Evolutionary conservation across 257 asterid species (phyloP).

Genomic region (Gentiana dahurica): DNA sequence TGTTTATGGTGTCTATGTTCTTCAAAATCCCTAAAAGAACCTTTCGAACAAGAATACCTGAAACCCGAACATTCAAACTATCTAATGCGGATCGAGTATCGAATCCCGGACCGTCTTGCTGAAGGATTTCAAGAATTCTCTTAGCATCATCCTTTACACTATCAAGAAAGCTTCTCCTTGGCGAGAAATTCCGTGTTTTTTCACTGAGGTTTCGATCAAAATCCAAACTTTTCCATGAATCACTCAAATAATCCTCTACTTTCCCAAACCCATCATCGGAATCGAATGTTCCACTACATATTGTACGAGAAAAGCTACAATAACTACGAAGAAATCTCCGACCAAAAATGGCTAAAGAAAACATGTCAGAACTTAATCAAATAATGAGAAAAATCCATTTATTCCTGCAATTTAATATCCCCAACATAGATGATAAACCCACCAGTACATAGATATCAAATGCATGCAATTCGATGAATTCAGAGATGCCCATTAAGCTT

Average conservation of each 20-base stretch:
- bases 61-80: constrained; percentile 43
- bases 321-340: neutral
- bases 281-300: constrained; percentile 3
- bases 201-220: constrained; percentile 27
- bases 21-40: constrained; percentile 68
- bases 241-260: constrained; percentile 57
- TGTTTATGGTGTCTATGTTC: constrained; percentile 39
- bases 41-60: constrained; percentile 82
- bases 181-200: constrained; percentile 16
- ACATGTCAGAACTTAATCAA: constrained; percentile 4
- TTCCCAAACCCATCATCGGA: constrained; percentile 49
- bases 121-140: constrained; percentile 62
- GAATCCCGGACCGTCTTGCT: constrained; percentile 67
- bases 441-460: neutral
- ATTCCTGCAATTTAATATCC: neutral
- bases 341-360: constrained; percentile 1
- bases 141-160: constrained; percentile 42
- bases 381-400: neutral
- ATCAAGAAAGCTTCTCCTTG: constrained; percentile 32
- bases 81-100: constrained; percentile 50
- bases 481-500: too few species aligned
- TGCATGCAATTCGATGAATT: neutral
- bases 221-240: constrained; percentile 49
- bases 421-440: neutral
- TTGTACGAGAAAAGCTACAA: neutral